Evolutionary conservation across 345 rosid genomes (phyloP).

Genomic region (Barbarea vulgaris): DNA sequence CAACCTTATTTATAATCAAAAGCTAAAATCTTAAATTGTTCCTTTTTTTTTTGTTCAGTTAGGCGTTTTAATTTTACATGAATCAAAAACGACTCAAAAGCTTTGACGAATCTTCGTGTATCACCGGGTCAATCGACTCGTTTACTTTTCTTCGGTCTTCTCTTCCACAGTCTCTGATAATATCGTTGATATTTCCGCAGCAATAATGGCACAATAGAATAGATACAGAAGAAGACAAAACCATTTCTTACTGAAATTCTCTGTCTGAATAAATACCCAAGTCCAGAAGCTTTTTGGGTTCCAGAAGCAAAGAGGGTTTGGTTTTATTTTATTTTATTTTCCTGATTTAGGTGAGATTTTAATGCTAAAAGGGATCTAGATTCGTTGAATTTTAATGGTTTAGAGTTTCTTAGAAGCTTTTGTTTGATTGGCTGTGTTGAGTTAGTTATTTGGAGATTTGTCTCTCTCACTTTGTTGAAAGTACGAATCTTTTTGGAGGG

Average conservation of each 20-base stretch:
- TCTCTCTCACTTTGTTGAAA: slow-evolving; percentile 12
- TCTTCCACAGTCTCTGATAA: background rate
- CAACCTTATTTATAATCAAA: slow-evolving; percentile 1
- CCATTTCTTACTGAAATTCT: background rate
- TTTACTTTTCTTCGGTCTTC: slow-evolving; percentile 41
- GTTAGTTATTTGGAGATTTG: background rate
- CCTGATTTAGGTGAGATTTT: slow-evolving; percentile 22
- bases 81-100: background rate
- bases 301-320: slow-evolving; percentile 23
- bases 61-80: background rate
- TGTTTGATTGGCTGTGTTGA: background rate
- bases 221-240: slow-evolving; percentile 11
- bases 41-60: background rate
- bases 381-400: slow-evolving; percentile 32
- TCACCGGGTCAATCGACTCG: slow-evolving; percentile 40
- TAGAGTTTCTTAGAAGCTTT: slow-evolving; percentile 25
- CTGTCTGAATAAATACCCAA: slow-evolving; percentile 30
- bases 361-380: slow-evolving; percentile 27
- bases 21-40: background rate
- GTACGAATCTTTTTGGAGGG: slow-evolving; percentile 33
- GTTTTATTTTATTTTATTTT: background rate
- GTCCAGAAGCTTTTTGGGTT: slow-evolving; percentile 11
- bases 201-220: slow-evolving; percentile 6
- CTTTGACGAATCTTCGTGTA: slow-evolving; percentile 34
- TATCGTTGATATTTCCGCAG: slow-evolving; percentile 11